Base-by-base conservation (phyloP, 805 yeast genomes). In the Monosporozyma yasuniensis region DNA sequence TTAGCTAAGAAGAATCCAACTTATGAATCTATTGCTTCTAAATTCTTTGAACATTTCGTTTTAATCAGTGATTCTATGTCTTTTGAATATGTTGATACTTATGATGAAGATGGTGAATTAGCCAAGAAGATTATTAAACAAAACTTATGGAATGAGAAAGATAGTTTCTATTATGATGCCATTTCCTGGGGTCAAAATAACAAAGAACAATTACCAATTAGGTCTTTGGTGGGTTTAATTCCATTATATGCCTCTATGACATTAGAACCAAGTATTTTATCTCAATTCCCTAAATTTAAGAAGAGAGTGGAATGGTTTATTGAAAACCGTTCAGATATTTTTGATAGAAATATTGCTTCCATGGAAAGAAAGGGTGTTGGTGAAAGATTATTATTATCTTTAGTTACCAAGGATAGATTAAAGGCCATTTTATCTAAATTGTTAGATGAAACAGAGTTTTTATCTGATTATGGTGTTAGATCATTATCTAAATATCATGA, bases 21-120 rank as follows among this genome's bases (percentile, higher is more conserved):
- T 16, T 90, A 90, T 69, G 96, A 89, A 69, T 91, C 88, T 63
- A 86, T 89, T 66, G 96, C 96, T 3, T 84, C 95, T 50, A 90
- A 90, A 70, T 89, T 89, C 67, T 88, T 90, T 68, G 96, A 90
- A 72, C 97, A 89, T 67, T 89, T 88, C 68, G 69, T 90, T 52
- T 74, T 88, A 61, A 90, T 89, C 72, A 89, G 96, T 23, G 97
- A 89, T 67, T 96, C 97, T 11, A 86, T 89, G 96, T 81, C 95
- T 9, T 86, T 79, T 66, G 72, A 76, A 46, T 61, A 62, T 49
- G 71, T 75, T 34, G 56, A 58, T 47, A 49, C 49, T 41, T 55
- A 53, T 45, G 55, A 55, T 27, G 61, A 53, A 19, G 72, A 72
- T 11, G 56, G 63, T 19, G 70, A 66, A 5, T 63, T 55, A 10